Base-by-base conservation (phyloP, 179 eudicot species). In the Spinacia oleracea region DNA sequence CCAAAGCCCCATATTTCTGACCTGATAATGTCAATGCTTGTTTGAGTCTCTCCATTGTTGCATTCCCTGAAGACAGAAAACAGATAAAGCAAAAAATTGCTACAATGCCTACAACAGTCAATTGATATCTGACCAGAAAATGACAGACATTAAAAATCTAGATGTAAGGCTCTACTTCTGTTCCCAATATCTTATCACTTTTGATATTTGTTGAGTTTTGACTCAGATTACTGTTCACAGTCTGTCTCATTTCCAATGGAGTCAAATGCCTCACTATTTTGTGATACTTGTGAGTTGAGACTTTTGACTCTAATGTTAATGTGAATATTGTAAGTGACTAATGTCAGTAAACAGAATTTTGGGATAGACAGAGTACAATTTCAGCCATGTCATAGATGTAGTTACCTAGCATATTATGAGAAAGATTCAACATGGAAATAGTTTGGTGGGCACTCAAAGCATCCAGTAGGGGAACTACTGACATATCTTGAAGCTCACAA, bases 331-430 rank as follows among this genome's bases (percentile, higher is more conserved):
- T n/a, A 40, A 42, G 32, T 11, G 18, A 23, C 51, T 1, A 3
- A 42, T 40, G 75, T 50, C 15, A 50, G 25, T 72, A 43, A 48
- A 50, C 6, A 50, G 20, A 7, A 31, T 8, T 0, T 72, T 72
- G 45, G 62, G 27, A 70, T 70, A 20, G 48, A 34, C 25, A 5
- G 53, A 31, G 38, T 45, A 71, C 14, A 31, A 25, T 58, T n/a
- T 20, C 11, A 64, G 56, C 62, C 32, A 56, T 50, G 46, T 34
- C 8, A 23, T 45, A 0, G 1, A 67, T 27, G 63, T 59, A 31
- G 50, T 76, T 89, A 94, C 99, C 99, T 81, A 96, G 78, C 85
- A 84, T 78, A 86, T 96, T 96, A 81, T 96, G 99, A 69, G 99
- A 96, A 77, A 94, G 88, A 87, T 96, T 87, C 82, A 96, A 76